Evolutionary conservation across 352 stramenopile genomes (phyloP), one percentile per base, ranked within the genome.

Genomic region (Hyaloperonospora arabidopsidis): DNA sequence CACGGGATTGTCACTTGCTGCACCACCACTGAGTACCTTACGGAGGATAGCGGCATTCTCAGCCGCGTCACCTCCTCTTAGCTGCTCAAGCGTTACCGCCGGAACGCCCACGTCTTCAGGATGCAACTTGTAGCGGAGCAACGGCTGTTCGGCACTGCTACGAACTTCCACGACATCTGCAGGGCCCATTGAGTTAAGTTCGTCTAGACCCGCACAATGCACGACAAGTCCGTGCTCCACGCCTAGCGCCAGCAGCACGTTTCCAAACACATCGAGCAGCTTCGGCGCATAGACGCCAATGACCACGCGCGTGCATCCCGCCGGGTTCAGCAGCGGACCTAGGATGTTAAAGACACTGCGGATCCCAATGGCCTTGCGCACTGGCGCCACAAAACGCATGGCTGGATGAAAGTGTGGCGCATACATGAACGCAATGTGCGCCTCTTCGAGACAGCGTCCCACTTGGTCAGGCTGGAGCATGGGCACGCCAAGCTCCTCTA

Each of bases 281-380:
- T 85, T 63, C 5, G 97, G 89, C 49, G 96, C 90, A 67, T 99
- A 99, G 10, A 99, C 97, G 49, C 97, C 97, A 65, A 99, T 98
- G n/a, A 99, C 94, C 28, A 97, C 78, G 43, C 80, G 83, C 63
- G 97, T 89, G 48, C 96, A 97, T 19, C 83, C 74, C 0, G 96
- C 96, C 2, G 97, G 94, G 76, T 99, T 99, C 4, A 97, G 90
- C 63, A 99, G 90, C 23, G 97, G 96, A 13, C 97, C 97, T 17
- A 99, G 75, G 49, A 99, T 97, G 68, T 99, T 99, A 63, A 99
- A 99, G 21, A 96, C 87, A 11, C 87, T 97, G 54, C 96, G 87
- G 34, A 99, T 91, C 21, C 90, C 87, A 47, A 99, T 92, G 45
- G 95, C 86, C 59, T 97, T 97, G 38, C 97, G 88, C 49, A 99